Base-by-base conservation (phyloP, 2,329 filamentous ascomycete species). In the Delphinella strobiligena region DNA sequence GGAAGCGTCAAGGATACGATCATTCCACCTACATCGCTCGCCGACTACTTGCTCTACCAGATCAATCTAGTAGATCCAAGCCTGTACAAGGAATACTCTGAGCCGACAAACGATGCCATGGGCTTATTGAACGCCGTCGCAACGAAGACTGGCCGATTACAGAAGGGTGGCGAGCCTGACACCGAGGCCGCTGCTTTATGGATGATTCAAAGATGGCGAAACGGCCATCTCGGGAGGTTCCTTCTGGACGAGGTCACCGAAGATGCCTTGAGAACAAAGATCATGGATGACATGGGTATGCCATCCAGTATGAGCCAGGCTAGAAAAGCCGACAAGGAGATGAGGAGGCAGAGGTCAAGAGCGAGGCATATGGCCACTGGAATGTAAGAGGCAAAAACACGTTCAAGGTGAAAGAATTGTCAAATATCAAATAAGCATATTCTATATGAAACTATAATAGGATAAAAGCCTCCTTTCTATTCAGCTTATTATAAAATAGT, bases 1-100 rank as follows among this genome's bases (percentile, higher is more conserved):
- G 86, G 89, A 15, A 84, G 82, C 58, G 86, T 98, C 40, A 93
- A 93, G 59, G 86, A 94, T 57, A 83, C 82, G 0, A 72, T 96
- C 29, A 79, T 98, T 38, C 72, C 80, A 1, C 72, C 80, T 12
- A 74, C 82, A 43, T 82, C 82, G 17, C 63, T 96, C 9, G 88
- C 83, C 24, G 91, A 98, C 56, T 98, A 94, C 59, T 69, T 96
- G 15, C 75, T 98, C 5, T 96, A 76, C 61, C 78, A 79, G 40
- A 68, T 96, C 42, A 98, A 98, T 56, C 62, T 71, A 29, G 64
- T 70, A 42, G 69, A 80, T 49, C 74, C 80, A 0, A 46, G 49
- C 2, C 52, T 79, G 4, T 93, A 93, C 60, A 52, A 57, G 1
- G 67, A 71, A 9, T 86, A 77, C 55, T 72, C 68, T 36, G 54